Conservation (phyloP, 306 rosid species). For the Lathyrus oleraceus region DNA sequence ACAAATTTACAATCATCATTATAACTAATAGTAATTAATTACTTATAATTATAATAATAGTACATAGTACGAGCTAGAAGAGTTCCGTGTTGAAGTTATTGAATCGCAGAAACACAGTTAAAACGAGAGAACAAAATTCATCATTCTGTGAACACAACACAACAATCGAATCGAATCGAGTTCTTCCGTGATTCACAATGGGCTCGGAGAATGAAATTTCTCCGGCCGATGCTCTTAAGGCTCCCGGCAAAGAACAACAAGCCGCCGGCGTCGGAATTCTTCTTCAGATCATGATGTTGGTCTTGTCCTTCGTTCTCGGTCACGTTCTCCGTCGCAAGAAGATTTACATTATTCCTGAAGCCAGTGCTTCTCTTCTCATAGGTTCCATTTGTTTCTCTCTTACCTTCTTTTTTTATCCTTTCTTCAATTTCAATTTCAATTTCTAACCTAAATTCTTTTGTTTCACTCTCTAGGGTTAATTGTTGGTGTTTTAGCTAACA, state of each 20-base stretch:
- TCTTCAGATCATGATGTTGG: slow-evolving; percentile 99
- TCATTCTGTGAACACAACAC: background rate
- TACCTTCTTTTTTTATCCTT: no score
- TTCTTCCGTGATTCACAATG: slow-evolving; percentile 39
- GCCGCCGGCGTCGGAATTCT: slow-evolving; percentile 99
- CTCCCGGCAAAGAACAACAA: slow-evolving; percentile 93
- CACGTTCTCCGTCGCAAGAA: slow-evolving; percentile 96
- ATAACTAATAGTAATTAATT: background rate
- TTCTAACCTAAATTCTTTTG: background rate
- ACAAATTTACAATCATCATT: background rate
- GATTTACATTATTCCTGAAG: slow-evolving; percentile 88
- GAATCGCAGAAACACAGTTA: no score
- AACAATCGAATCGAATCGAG: slow-evolving; percentile 24
- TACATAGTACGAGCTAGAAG: background rate
- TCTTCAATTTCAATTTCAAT: background rate
- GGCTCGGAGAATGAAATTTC: slow-evolving; percentile 68
- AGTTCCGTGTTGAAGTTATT: slow-evolving; percentile 1
- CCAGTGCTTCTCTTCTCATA: slow-evolving; percentile 96
- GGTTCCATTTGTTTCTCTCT: slow-evolving; percentile 41
- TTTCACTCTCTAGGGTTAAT: slow-evolving; percentile 58
- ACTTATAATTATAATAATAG: background rate
- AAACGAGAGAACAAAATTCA: no score
- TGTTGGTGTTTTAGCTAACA: slow-evolving; percentile 89
- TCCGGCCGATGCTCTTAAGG: slow-evolving; percentile 57
- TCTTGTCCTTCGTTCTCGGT: slow-evolving; percentile 91